Base-by-base conservation (phyloP, 2,329 filamentous ascomycete species). In the Colletotrichum sp. region DNA sequence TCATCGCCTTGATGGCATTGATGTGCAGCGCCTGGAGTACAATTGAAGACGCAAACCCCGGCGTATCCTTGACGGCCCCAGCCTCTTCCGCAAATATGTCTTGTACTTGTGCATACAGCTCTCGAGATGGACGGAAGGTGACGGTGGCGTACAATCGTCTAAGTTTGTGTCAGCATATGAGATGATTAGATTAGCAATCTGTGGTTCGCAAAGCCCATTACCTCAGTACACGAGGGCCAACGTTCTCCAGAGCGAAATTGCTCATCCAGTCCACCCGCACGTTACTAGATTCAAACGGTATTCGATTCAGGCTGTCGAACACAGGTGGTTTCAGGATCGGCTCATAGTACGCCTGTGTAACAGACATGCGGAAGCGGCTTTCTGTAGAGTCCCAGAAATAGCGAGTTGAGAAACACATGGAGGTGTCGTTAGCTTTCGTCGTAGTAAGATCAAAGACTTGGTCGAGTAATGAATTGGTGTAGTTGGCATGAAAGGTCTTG, bases 31-130 rank as follows among this genome's bases (percentile, higher is more conserved):
- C 26, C 26, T 61, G 57, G 0, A 61, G 26, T 28, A 61, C 57
- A 12, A 61, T 13, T 32, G 57, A 61, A 28, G 57, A 30, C 13
- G 57, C 5, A 21, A 61, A n/a, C 0, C 57, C 57, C 28, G 28
- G 26, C 7, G 26, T 61, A 18, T 28, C n/a, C 18, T 61, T 61
- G 2, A 61, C n/a, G 4, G 6, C 26, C 8, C 1, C 26, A 0
- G 4, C 57, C 57, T 61, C 57, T 61, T 61, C 24, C 18, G 57
- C 18, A 30, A 61, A 61, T 18, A 61, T 32, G 28, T 61, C 24
- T 30, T 30, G 26, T 61, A n/a, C 14, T 3, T 34, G 26, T n/a
- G 3, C 26, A 32, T 28, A 61, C 9, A n/a, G 43, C 12, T 21
- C n/a, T 24, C n/a, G 26, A 3, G 57, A 61, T 28, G 57, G 57